These are phyloP conservation scores for Backusella psychrophila DNA, from an alignment of 192 early-diverging fungal genomes.

Conservation along the genomic window DNA sequence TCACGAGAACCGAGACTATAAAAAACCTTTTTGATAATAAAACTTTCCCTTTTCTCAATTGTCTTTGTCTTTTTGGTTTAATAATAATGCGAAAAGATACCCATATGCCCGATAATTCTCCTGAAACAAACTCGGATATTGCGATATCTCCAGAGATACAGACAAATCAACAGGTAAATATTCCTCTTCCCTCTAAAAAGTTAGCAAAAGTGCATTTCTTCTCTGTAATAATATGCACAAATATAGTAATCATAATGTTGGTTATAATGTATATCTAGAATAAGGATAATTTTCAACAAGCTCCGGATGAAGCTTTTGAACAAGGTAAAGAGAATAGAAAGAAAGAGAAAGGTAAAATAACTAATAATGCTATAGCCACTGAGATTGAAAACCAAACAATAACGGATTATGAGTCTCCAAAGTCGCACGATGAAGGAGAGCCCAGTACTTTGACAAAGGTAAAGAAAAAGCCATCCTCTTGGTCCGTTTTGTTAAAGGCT, in stretches of 20 bases:
- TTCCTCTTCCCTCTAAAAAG: background rate
- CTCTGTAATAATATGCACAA: background rate
- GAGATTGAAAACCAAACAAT: background rate
- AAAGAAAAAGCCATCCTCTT: constrained; percentile 4
- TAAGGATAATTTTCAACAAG: background rate
- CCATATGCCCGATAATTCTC: background rate
- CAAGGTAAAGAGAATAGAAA: background rate
- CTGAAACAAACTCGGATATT: background rate
- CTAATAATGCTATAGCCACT: background rate
- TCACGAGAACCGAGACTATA: background rate
- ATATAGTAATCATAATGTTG: background rate
- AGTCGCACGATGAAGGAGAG: background rate
- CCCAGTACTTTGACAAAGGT: background rate
- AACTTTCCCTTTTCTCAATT: background rate
- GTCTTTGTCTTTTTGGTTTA: too few species aligned
- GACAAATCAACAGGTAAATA: background rate
- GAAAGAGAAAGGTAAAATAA: background rate
- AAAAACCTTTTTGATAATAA: background rate
- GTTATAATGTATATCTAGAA: background rate
- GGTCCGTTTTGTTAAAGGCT: constrained; percentile 9
- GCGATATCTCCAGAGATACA: too few species aligned
- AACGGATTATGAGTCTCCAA: background rate
- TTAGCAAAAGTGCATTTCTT: background rate
- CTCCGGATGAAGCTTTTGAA: background rate
- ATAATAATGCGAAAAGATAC: background rate